A percentile compares a stretch with the other conserved stretches of the same genome.
phyloP scores from a whole-genome alignment of 2,329 filamentous ascomycete genomes.

The Diaporthe vexans region DNA sequence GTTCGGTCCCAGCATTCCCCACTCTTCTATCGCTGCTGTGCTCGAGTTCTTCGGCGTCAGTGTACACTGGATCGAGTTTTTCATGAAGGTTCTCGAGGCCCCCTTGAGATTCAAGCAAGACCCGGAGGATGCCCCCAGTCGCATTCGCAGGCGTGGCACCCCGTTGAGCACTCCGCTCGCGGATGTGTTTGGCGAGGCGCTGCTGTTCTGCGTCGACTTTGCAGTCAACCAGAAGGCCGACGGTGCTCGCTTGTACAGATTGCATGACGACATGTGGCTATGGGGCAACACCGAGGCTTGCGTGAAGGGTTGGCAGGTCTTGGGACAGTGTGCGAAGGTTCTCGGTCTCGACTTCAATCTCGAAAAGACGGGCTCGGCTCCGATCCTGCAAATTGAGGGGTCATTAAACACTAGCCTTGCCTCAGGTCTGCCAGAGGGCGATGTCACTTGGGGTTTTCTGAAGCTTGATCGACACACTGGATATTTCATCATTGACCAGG shows the following conservation, averaged over 20 bases:
- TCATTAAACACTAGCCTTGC: neutral
- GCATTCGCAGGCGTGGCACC: constrained; percentile 64
- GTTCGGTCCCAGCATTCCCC: constrained; percentile 69
- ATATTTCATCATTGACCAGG: constrained; percentile 68
- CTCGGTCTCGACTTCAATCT: constrained; percentile 69
- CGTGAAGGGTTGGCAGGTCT: constrained; percentile 65
- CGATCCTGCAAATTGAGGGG: constrained; percentile 47
- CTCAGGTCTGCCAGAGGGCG: constrained; percentile 61
- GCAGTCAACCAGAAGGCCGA: constrained; percentile 68
- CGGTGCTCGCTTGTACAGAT: constrained; percentile 67
- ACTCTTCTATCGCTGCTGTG: constrained; percentile 66
- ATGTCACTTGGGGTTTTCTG: constrained; percentile 72
- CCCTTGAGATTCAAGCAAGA: constrained; percentile 67
- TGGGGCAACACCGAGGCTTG: constrained; percentile 67
- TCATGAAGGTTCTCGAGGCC: constrained; percentile 65
- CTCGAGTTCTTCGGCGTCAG: constrained; percentile 69
- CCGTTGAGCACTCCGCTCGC: constrained; percentile 70
- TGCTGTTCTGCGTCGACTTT: constrained; percentile 74
- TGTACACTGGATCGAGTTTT: constrained; percentile 67
- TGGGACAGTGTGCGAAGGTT: constrained; percentile 62
- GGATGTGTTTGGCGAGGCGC: constrained; percentile 67
- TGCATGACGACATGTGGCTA: constrained; percentile 77
- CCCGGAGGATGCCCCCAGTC: constrained; percentile 56
- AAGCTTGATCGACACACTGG: constrained; percentile 63
- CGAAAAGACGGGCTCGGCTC: constrained; percentile 68